phyloP scores from a whole-genome alignment of 208 protist genomes.

The Wallacemonas sp. region DNA sequence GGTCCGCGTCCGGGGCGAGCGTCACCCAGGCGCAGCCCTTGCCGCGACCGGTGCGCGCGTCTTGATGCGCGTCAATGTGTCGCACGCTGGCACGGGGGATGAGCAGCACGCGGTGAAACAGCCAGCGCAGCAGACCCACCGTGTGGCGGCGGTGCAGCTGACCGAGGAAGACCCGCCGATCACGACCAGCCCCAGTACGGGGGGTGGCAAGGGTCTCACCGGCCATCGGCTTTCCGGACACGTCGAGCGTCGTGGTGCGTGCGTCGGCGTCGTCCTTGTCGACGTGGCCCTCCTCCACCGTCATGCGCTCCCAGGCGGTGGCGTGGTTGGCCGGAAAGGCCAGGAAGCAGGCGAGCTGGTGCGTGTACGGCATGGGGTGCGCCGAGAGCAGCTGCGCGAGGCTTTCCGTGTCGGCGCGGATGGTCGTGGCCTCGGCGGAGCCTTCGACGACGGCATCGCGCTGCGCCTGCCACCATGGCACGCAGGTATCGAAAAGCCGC shows the following conservation, averaged over 20 bases:
- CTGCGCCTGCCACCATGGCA: constrained; percentile 7
- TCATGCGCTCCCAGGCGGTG: background rate
- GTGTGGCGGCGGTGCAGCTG: constrained; percentile 15
- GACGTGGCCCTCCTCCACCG: background rate
- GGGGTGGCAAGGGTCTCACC: no score
- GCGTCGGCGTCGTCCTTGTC: no score
- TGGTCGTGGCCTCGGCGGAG: background rate
- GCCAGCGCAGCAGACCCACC: constrained; percentile 8
- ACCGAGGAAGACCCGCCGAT: constrained; percentile 5
- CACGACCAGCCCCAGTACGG: no score
- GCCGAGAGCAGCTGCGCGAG: background rate
- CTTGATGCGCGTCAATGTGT: constrained; percentile 4
- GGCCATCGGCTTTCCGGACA: no score
- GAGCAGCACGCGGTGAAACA: constrained; percentile 4
- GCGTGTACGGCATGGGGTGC: constrained; percentile 2
- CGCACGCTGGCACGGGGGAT: background rate
- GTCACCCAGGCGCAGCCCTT: constrained; percentile 16
- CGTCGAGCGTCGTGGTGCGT: no score
- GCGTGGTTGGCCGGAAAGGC: constrained; percentile 4
- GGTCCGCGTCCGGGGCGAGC: background rate
- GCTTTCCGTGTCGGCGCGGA: background rate
- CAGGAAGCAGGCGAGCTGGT: background rate
- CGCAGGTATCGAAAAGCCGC: background rate
- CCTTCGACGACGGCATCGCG: background rate
- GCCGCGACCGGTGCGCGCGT: constrained; percentile 7